Base-by-base conservation (phyloP, 2,329 filamentous ascomycete species). In the Colletotrichum tropicicola region DNA sequence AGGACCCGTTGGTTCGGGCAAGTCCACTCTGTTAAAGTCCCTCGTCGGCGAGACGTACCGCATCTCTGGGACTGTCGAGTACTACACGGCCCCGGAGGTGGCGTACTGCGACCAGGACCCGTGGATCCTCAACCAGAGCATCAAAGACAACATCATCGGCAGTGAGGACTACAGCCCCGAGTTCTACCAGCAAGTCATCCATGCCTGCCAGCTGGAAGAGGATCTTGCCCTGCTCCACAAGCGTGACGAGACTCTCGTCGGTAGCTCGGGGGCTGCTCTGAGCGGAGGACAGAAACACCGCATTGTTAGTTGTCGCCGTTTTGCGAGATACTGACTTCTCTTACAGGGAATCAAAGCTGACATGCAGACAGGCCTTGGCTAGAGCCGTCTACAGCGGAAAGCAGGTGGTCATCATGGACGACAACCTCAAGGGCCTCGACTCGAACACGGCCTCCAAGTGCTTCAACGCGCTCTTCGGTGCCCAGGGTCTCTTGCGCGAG, bases 11-110 rank as follows among this genome's bases (percentile, higher is more conserved):
- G 78, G 77, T 1, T 75, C 70, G 15, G 78, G 79, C 3, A 80
- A 80, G 59, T 75, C 73, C 3, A 75, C 75, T 2, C 60, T 78
- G 0, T 58, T 78, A 23, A 72, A 76, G 41, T 68, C 73, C 10
- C 56, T 79, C 0, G 71, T 77, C 0, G 73, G 74, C 5, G 75
- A 76, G 55, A 68, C 69, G 15, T 30, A 49, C n/a, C 19, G 44
- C 64, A 12, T 45, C 41, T 13, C 59, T 44, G 35, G 61, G 55
- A 17, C 57, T 10, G 56, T 72, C 4, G 13, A 65, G 1, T 49
- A 69, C 10, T 45, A 68, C 21, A 19, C 60, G 48, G 4, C 67
- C 10, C 9, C 63, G 52, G 35, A 68, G 6, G 68, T 73, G 1
- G 73, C 59, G 45, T 70, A 59, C 67, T 79, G 69, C 61, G 68